Percentiles rank a stretch among this genome's conserved stretches.
phyloP scores from a whole-genome alignment of 805 yeast genomes.

The Metschnikowia peoriensis region DNA sequence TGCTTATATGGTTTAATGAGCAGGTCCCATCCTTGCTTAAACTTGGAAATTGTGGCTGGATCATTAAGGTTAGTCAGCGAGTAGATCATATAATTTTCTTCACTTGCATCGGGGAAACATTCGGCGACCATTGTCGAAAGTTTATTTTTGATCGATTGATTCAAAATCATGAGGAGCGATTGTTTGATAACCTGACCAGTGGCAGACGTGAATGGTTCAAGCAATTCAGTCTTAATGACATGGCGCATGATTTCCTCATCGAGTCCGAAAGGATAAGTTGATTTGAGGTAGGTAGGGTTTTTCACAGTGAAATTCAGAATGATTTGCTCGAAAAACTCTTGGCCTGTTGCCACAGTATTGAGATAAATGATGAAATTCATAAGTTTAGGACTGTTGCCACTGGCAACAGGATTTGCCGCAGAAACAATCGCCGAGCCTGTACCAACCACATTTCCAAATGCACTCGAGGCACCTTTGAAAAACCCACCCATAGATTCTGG shows the following conservation, averaged over 20 bases:
- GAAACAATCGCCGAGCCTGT: conserved; percentile 23
- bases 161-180: conserved; percentile 44
- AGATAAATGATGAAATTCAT: conserved; percentile 63
- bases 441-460: conserved; percentile 44
- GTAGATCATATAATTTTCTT: conserved; percentile 30
- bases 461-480: conserved; percentile 44
- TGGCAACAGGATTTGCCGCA: conserved; percentile 25
- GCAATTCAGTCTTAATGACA: conserved; percentile 31
- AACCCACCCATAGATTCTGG: conserved; percentile 38
- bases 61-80: conserved; percentile 30
- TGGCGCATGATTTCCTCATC: conserved; percentile 32
- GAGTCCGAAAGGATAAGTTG: conserved; percentile 36
- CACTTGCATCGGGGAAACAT: conserved; percentile 37
- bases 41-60: conserved; percentile 39
- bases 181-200: conserved; percentile 37
- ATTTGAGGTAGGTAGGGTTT: conserved; percentile 23
- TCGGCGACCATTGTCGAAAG: conserved; percentile 44
- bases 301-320: conserved; percentile 38
- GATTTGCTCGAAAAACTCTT: conserved; percentile 55
- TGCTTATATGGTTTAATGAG: conserved; percentile 64
- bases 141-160: conserved; percentile 46
- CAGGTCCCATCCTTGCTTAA: conserved; percentile 62
- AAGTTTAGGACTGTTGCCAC: conserved; percentile 47
- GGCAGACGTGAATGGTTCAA: conserved; percentile 25
- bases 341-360: conserved; percentile 68